Evolutionary conservation across 1,284 basidiomycete species (phyloP), one percentile per base, ranked within the genome.

Genomic region (Exobasidium rhododendri): DNA sequence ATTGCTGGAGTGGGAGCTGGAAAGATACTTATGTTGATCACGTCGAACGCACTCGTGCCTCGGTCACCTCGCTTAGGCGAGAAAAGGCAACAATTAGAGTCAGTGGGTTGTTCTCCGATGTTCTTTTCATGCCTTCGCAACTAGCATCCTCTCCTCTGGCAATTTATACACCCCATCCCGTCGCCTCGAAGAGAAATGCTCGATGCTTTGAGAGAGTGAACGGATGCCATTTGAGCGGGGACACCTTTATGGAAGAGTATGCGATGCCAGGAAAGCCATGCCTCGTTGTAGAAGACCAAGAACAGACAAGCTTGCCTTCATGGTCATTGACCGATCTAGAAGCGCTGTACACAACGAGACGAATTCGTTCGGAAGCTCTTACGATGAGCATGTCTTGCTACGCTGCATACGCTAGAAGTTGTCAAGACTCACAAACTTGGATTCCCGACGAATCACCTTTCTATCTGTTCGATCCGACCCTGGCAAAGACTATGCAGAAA

Each of bases 381-480:
- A 68, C 66, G 24, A 62, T 67, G 6, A 58, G 55, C 3, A 54
- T 70, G 29, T 56, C 59, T 1, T 62, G 67, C 4, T 77, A 77
- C 58, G 59, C 70, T n/a, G 62, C 65, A 56, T 77, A 77, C 53
- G 68, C 74, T 30, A 56, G 64, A 22, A 60, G 61, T 52, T n/a
- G 56, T 56, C 53, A 17, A 20, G 68, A 68, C 20, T 65, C 66
- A 2, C 64, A 63, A 13, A 63, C 63, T 24, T 65, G 64, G 17
- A 66, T 76, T 1, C 74, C 74, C 0, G 75, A 78, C 56, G 75
- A 75, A 49, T 76, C 75, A 44, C 73, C 74, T 4, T 75, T 66
- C 63, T 78, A 78, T 56, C 63, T 77, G 31, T 78, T 78, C 32
- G 75, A 78, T 52, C 65, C 73, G 0, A 55, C 66, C 14, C 68